Evolutionary conservation across 2,329 filamentous ascomycete genomes (phyloP), one percentile per base, ranked within the genome.

Genomic region (Ophiostoma australiae): DNA sequence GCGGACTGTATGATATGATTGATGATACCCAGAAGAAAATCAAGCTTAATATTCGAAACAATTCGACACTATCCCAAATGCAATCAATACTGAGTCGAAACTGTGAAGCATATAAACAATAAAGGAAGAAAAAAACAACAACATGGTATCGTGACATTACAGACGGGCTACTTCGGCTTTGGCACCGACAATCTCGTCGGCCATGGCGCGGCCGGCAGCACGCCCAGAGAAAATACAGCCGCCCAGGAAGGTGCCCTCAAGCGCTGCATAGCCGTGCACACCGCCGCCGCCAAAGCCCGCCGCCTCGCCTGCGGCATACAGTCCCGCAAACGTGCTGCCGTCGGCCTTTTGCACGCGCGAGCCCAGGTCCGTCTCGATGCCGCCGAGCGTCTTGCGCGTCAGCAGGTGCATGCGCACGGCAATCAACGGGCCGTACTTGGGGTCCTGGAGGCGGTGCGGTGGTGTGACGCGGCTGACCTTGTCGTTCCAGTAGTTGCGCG

Each of bases 171-270:
- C 27, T 27, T 67, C 66, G 7, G 68, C 48, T 52, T 55, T 69
- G 3, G 44, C 33, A 1, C 73, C 75, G 35, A 77, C 48, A 68
- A 82, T 70, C 73, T 87, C 84, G 3, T 83, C 81, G 0, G 82
- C 85, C 74, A 89, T 84, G 0, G 82, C 85, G 11, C 83, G 79
- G 0, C 87, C 87, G 0, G 86, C 87, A 0, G 83, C 83, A 6
- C 86, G 78, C 0, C 87, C 87, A 0, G 86, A 88, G 74, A 89
- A 89, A 74, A 89, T 88, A 72, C 87, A 89, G 0, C 87, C 87
- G 17, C 87, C 87, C 4, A 89, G 74, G 75, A 89, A 89, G 0
- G 87, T 89, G 0, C 87, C 87, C 77, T 89, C 87, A 48, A 89
- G 82, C 1, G 87, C 85, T 74, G 81, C 87, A 74, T 89, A 89